Base-by-base conservation (phyloP, 495 filamentous ascomycete species). In the Aspergillus incahuasiensis region DNA sequence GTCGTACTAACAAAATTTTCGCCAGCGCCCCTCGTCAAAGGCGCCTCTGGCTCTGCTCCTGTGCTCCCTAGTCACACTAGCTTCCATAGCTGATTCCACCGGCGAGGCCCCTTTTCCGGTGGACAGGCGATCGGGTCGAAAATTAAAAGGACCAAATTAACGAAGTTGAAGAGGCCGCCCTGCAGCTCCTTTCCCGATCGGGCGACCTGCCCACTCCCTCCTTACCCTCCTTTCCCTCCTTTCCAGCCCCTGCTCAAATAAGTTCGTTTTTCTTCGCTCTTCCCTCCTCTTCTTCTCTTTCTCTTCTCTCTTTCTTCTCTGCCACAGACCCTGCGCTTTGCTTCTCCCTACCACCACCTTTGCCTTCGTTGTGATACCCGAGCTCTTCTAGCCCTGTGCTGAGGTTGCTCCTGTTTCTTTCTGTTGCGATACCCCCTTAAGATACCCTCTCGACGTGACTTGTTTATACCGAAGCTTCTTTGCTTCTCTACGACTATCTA, bases 331-430 rank as follows among this genome's bases (percentile, higher is more conserved):
- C 32, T 15, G 32, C 32, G 5, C 50, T 41, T 49, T 39, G 54
- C 59, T 67, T 59, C 52, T 60, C 56, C 55, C 32, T 35, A 35
- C 32, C 25, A 35, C 32, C 32, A 35, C 32, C 32, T 62, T 66
- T 54, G 57, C 59, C 65, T 69, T 70, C 60, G 56, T 74, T 75
- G 67, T 77, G 73, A 76, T 77, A 76, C 73, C 73, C 74, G 67
- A 70, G 72, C 71, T 75, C 57, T 66, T 64, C 57, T 64, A 44
- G 62, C 60, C 55, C 56, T 56, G 60, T 51, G 57, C 60, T 57
- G 48, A 52, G 49, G 58, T 55, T 63, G 70, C 70, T 75, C 64
- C 68, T 69, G 69, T 73, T 73, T 72, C 70, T 68, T 71, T 69
- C 60, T 64, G 63, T 71, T 65, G 60, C 75, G 71, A 77, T 74